These are phyloP conservation scores for Colletotrichum eremochloae DNA, from an alignment of 2,329 filamentous ascomycete genomes.

Conservation along the genomic window DNA sequence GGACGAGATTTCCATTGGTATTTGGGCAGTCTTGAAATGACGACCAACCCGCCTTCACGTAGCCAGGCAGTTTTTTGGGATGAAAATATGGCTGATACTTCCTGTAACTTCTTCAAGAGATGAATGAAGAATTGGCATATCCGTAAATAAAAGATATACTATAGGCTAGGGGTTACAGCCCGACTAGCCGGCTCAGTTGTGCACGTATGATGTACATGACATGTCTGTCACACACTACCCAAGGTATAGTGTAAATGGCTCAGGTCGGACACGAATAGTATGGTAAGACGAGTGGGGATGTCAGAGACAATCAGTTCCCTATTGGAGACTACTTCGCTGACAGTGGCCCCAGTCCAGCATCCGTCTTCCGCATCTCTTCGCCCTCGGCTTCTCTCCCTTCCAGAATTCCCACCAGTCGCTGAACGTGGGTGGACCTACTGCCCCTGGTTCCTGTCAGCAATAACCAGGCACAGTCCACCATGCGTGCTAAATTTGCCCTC, in stretches of 20 bases:
- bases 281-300: conserved; percentile 17
- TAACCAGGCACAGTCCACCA: not conserved
- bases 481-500: not conserved
- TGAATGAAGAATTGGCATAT: not conserved
- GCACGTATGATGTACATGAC: not conserved
- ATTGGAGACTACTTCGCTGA: conserved; percentile 20
- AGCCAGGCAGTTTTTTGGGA: not conserved
- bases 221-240: not conserved
- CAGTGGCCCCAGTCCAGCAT: not conserved
- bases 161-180: not conserved
- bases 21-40: not conserved
- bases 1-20: not conserved
- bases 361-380: not conserved
- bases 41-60: too few relatives aligned
- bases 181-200: conserved; percentile 3
- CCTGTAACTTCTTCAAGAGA: not conserved
- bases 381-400: not conserved
- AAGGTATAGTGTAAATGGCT: not conserved
- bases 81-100: too few relatives aligned
- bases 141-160: not conserved
- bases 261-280: conserved; percentile 9
- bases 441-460: conserved; percentile 25
- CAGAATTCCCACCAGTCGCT: not conserved
- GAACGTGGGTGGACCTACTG: not conserved
- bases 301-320: conserved; percentile 33